Percentiles rank a stretch among this genome's conserved stretches.
These are phyloP conservation scores for Phytophthora sp. DNA, from an alignment of 352 stramenopile species.

Conservation along the genomic window DNA sequence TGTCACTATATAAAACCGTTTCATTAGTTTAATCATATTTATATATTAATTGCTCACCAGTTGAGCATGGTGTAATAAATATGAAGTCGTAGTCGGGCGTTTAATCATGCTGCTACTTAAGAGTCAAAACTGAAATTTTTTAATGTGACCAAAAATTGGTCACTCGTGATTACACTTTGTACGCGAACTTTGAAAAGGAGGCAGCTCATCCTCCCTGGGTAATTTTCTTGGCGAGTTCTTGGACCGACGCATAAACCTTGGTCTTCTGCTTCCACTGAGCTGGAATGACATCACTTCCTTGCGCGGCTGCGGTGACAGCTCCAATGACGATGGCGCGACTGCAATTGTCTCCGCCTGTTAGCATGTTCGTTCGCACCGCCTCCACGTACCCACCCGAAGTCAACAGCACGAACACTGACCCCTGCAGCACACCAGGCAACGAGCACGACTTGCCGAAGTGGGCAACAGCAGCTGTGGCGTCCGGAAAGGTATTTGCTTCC, in stretches of 20 bases:
- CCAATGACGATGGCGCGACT: constrained; percentile 71
- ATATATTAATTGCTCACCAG: too few relatives aligned
- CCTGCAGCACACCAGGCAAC: constrained; percentile 62
- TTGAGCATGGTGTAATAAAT: too few relatives aligned
- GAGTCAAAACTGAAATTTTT: too few relatives aligned
- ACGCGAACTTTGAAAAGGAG: too few relatives aligned
- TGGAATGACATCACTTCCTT: constrained; percentile 39
- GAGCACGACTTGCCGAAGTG: constrained; percentile 67
- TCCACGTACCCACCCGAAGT: constrained; percentile 51
- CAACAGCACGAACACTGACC: constrained; percentile 64
- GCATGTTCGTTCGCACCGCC: constrained; percentile 59
- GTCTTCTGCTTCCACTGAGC: constrained; percentile 62
- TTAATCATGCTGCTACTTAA: too few relatives aligned
- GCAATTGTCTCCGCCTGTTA: constrained; percentile 74
- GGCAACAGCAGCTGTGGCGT: constrained; percentile 50
- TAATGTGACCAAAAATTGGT: too few relatives aligned
- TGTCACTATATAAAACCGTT: too few relatives aligned
- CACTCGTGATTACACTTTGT: too few relatives aligned
- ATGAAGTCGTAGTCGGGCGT: too few relatives aligned
- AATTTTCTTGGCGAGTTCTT: constrained; percentile 49
- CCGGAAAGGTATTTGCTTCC: constrained; percentile 44
- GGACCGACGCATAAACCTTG: constrained; percentile 43
- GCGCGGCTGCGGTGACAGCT: constrained; percentile 50
- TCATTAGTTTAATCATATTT: too few relatives aligned
- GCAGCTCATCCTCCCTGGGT: constrained; percentile 26